Conservation (phyloP, 2,329 filamentous ascomycete genomes). For the Aspergillus pseudoviridinutans region DNA sequence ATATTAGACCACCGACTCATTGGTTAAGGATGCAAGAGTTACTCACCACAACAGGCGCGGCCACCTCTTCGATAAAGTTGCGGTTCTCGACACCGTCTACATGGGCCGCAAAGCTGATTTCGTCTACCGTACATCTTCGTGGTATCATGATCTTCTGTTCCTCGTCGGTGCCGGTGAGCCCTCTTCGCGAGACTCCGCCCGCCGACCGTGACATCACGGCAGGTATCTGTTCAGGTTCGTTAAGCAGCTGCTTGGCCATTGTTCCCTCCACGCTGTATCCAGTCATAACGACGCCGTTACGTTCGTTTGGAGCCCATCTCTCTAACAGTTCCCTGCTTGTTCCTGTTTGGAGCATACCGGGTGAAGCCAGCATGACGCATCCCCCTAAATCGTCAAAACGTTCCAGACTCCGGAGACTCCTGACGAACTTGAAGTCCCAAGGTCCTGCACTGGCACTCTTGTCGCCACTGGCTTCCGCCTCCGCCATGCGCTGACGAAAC, state of each 20-base stretch:
- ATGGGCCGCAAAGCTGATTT: conserved; percentile 93
- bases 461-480: conserved; percentile 77
- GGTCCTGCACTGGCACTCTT: conserved; percentile 67
- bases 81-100: conserved; percentile 94
- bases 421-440: conserved; percentile 95
- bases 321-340: conserved; percentile 90
- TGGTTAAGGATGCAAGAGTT: background rate
- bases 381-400: conserved; percentile 93
- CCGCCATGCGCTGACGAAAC: conserved; percentile 89
- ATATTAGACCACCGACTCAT: background rate
- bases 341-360: conserved; percentile 97
- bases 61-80: conserved; percentile 94
- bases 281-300: conserved; percentile 97
- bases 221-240: conserved; percentile 90
- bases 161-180: conserved; percentile 60
- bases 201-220: conserved; percentile 77
- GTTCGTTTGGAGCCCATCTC: conserved; percentile 91
- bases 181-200: conserved; percentile 51
- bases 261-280: conserved; percentile 98
- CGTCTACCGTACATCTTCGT: conserved; percentile 84
- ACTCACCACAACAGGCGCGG: conserved; percentile 85
- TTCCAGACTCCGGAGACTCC: conserved; percentile 86
- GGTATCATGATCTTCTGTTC: conserved; percentile 90
- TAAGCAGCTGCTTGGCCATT: conserved; percentile 94
- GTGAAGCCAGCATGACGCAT: conserved; percentile 95